A percentile compares a stretch with the other conserved stretches of the same genome.
Conservation (phyloP, 2,329 filamentous ascomycete species). For the Saccharata proteae region DNA sequence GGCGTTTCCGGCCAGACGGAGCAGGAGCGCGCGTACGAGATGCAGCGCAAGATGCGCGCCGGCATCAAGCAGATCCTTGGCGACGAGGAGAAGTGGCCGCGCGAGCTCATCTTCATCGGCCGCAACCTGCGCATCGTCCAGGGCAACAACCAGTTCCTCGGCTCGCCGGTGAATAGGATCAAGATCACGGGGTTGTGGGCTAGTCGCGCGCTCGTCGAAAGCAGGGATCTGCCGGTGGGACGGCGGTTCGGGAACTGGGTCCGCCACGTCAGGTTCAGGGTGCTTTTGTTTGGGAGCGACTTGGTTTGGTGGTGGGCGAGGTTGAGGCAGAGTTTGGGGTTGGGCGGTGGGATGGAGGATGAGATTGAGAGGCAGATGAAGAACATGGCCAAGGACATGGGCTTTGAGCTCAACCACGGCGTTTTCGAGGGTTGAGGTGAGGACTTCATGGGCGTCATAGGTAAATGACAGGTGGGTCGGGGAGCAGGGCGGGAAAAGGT, state of each 20-base stretch:
- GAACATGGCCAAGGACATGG: slow-evolving; percentile 79
- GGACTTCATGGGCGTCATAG: neutral
- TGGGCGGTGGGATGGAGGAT: slow-evolving; percentile 83
- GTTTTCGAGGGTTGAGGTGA: slow-evolving; percentile 64
- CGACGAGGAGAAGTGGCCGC: slow-evolving; percentile 80
- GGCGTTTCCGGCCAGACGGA: slow-evolving; percentile 42
- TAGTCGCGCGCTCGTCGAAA: slow-evolving; percentile 67
- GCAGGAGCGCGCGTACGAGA: slow-evolving; percentile 56
- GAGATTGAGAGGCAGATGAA: slow-evolving; percentile 83
- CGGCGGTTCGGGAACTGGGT: slow-evolving; percentile 59
- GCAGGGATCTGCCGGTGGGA: slow-evolving; percentile 47
- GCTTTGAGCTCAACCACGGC: slow-evolving; percentile 77
- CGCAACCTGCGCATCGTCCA: slow-evolving; percentile 88
- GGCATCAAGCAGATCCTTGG: slow-evolving; percentile 68
- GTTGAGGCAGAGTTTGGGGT: slow-evolving; percentile 61
- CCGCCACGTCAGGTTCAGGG: slow-evolving; percentile 68
- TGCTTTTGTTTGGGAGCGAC: slow-evolving; percentile 65
- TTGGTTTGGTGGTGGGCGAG: slow-evolving; percentile 73
- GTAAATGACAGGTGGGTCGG: too few relatives aligned
- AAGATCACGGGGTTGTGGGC: slow-evolving; percentile 94
- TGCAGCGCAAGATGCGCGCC: slow-evolving; percentile 61
- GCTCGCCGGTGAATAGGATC: slow-evolving; percentile 77
- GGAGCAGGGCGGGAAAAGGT: neutral
- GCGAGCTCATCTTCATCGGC: slow-evolving; percentile 84
- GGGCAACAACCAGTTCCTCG: slow-evolving; percentile 83